Evolutionary conservation across 192 early-diverging fungal species (phyloP).

Genomic region (Coemansia sp.): DNA sequence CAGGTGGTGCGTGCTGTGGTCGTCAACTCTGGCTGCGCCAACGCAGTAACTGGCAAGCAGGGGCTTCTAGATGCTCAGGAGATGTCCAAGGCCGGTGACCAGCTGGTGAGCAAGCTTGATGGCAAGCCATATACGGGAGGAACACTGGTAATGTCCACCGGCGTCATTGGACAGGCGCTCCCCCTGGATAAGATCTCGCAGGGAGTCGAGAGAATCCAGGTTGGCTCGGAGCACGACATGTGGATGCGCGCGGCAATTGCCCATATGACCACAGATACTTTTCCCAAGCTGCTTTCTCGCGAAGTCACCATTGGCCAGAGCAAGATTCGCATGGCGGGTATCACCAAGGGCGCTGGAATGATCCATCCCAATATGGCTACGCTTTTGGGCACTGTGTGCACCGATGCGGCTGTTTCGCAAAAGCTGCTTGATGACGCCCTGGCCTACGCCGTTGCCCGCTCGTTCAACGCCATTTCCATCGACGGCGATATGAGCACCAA

Average conservation of each 20-base stretch:
- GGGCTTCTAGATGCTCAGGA: slow-evolving; percentile 74
- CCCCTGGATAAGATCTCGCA: slow-evolving; percentile 76
- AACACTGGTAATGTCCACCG: slow-evolving; percentile 90
- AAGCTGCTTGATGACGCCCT: slow-evolving; percentile 69
- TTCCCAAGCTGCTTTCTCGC: slow-evolving; percentile 83
- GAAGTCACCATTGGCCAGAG: slow-evolving; percentile 53
- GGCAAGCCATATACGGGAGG: slow-evolving; percentile 5
- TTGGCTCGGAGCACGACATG: slow-evolving; percentile 59
- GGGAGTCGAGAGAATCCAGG: slow-evolving; percentile 55
- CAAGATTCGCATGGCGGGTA: slow-evolving; percentile 79
- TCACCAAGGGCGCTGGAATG: slow-evolving; percentile 97
- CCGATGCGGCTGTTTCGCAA: slow-evolving; percentile 70
- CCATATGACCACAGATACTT: slow-evolving; percentile 98
- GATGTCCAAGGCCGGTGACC: slow-evolving; percentile 63
- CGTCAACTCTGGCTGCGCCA: slow-evolving; percentile 91
- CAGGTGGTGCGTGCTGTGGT: slow-evolving; percentile 58
- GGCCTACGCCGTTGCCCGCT: slow-evolving; percentile 77
- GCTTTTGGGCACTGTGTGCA: slow-evolving; percentile 80
- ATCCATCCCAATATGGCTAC: slow-evolving; percentile 99
- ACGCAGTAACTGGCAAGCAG: slow-evolving; percentile 88
- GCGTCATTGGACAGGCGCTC: slow-evolving; percentile 91
- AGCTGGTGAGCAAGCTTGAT: slow-evolving; percentile 46
- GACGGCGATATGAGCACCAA: slow-evolving; percentile 98
- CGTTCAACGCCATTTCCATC: slow-evolving; percentile 92
- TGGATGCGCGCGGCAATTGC: slow-evolving; percentile 83